Conservation (phyloP, 2,329 filamentous ascomycete genomes). For the Sporothrix humicola region DNA sequence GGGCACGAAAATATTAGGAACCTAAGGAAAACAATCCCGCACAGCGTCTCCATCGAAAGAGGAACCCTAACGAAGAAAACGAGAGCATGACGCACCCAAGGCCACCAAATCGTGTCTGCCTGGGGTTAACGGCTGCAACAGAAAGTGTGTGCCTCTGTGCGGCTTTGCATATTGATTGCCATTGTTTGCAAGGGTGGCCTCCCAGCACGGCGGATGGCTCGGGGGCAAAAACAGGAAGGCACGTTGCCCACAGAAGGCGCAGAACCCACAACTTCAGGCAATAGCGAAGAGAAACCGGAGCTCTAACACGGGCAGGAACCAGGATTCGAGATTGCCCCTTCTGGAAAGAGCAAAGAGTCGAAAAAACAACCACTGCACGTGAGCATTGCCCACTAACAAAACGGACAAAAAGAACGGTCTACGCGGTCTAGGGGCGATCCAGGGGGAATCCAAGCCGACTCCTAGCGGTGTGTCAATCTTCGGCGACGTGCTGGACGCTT, state of each 20-base stretch:
- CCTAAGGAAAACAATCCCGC: constrained; percentile 8
- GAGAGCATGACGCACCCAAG: constrained; percentile 28
- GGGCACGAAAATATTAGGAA: constrained; percentile 19
- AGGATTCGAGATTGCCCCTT: constrained; percentile 21
- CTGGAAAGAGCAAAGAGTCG: background rate
- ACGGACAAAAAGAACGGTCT: background rate
- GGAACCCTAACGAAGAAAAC: background rate
- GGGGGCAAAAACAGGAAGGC: constrained; percentile 32
- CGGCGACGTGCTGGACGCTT: background rate
- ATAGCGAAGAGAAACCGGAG: constrained; percentile 34
- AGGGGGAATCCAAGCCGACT: constrained; percentile 16
- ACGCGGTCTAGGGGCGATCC: constrained; percentile 14
- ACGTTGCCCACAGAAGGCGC: constrained; percentile 22
- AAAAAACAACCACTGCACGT: constrained; percentile 22
- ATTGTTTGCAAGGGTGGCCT: background rate
- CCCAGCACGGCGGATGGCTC: constrained; percentile 32
- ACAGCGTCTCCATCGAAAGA: background rate
- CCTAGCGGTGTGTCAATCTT: constrained; percentile 21
- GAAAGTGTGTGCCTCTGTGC: constrained; percentile 15
- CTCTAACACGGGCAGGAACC: background rate
- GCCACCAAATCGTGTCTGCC: constrained; percentile 28
- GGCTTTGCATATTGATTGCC: background rate
- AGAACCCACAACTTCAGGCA: constrained; percentile 27
- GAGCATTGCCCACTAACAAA: constrained; percentile 13
- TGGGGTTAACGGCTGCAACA: constrained; percentile 11